Base-by-base conservation (phyloP, 257 asterid species). In the Solanum ossicruentum region DNA sequence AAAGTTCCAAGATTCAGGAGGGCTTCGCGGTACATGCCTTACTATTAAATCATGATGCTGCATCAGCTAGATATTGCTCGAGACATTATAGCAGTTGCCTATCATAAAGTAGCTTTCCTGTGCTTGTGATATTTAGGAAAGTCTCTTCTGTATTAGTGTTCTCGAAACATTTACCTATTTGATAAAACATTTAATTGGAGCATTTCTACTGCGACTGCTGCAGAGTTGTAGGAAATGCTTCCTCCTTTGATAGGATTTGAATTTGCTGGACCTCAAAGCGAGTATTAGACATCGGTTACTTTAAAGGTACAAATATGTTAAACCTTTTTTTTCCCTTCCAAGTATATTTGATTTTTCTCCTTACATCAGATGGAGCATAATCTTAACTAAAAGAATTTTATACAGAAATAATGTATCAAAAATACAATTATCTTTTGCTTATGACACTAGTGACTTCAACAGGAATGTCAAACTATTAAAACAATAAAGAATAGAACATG, bases 1-100 rank as follows among this genome's bases (percentile, higher is more conserved):
- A 96, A 96, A 90, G 93, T 80, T 56, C 98, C 98, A 55, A 90
- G 99, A 89, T 96, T 92, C 93, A 91, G 99, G 92, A 91, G 99
- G 83, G 91, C 98, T 11, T 45, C 88, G 7, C 97, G 98, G 79
- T 96, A 90, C 91, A 94, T 93, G 97, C 99, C 99, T 17, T 94
- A 96, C 86, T 91, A 90, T 87, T 94, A 86, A 90, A 79, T 23
- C 16, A 63, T 12, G 41, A 73, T 73, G 56, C 45, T 49, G 23
- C 51, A 26, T 77, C 61, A 49, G n/a, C 63, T 69, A 18, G 61
- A 10, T 51, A 13, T 23, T 51, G 58, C 18, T 51, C 23, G 82
- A 77, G 61, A 49, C 82, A 49, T 49, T 49, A 15, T 77, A 51
- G 23, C 45, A 54, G n/a, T 77, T 77, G 61, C 58, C 47, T 77